A percentile compares a stretch with the other conserved stretches of the same genome.
phyloP scores from a whole-genome alignment of 108 stramenopile species.

The Bacterosira constricta region DNA sequence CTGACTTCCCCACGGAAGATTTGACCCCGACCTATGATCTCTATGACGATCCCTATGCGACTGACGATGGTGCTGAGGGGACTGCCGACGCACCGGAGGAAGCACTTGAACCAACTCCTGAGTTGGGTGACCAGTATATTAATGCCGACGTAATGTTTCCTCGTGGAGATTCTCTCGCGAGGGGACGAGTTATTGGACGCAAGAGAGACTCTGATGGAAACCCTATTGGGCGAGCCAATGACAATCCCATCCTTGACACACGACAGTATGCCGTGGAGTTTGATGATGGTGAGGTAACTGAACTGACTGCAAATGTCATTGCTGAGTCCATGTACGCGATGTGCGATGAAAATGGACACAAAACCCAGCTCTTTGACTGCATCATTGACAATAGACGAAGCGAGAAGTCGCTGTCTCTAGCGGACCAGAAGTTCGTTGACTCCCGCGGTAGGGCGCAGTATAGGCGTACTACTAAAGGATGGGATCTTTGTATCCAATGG shows the following conservation, averaged over 20 bases:
- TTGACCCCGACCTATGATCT: background rate
- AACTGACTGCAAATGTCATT: constrained; percentile 22
- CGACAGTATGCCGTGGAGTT: constrained; percentile 25
- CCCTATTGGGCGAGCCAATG: constrained; percentile 23
- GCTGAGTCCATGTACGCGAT: background rate
- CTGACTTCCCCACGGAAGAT: background rate
- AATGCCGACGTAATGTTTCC: constrained; percentile 35
- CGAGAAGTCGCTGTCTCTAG: background rate
- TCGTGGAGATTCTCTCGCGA: background rate
- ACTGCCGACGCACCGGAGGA: background rate
- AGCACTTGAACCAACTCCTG: background rate
- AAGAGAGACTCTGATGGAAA: constrained; percentile 42
- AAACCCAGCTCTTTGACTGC: no score
- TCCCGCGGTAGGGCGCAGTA: no score
- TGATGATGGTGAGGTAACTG: constrained; percentile 22
- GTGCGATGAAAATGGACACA: no score
- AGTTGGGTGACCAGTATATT: constrained; percentile 26
- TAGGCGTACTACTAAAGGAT: constrained; percentile 24
- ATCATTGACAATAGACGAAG: background rate
- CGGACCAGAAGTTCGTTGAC: background rate
- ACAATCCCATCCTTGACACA: constrained; percentile 23
- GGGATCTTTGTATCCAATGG: constrained; percentile 46
- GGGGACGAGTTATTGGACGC: constrained; percentile 30
- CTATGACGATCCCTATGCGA: background rate
- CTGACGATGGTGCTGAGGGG: background rate